Base-by-base conservation (phyloP, 768 basidiomycete genomes). In the Pleurotus salmoneostramineus region DNA sequence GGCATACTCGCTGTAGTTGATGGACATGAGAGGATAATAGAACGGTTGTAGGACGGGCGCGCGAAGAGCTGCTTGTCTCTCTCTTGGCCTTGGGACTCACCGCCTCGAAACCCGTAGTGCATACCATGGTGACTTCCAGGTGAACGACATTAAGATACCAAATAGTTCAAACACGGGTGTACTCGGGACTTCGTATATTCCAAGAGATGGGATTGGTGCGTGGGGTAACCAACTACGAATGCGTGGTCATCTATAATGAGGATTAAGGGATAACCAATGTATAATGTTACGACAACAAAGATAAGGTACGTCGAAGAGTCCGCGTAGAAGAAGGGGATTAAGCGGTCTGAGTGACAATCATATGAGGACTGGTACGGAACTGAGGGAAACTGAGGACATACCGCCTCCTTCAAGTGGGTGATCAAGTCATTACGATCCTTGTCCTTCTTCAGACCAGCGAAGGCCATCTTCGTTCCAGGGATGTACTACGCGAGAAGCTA, bases 401-500 rank as follows among this genome's bases (percentile, higher is more conserved):
- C 91, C 56, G 83, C 68, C 52, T 87, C 83, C 80, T 91, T 91
- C 66, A 95, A 79, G 71, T 80, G 85, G 58, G 94, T 85, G 68
- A 98, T 83, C 67, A 98, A 87, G 77, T 98, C 95, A 71, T 86
- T 91, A 77, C 95, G 88, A 73, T 98, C 95, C 83, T 95, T 93
- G 7, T 93, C 93, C 85, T 98, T 98, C 88, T 98, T 98, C 71
- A 98, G 77, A 67, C 96, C 96, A 63, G 95, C 94, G 66, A 97
- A 98, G 58, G 95, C 95, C 95, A 98, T 98, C 80, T 96, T 97
- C 51, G 95, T 97, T 49, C 95, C 95, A 40, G 93, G 93, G 63
- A 95, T 95, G 78, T 94, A 95, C 90, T 92, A 59, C 1, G 33
- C 12, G 34, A 17, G 31, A 21, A 5, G 33, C 36, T 11, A 57